phyloP scores from a whole-genome alignment of 2,329 filamentous ascomycete genomes.

The Penicillium sp. region DNA sequence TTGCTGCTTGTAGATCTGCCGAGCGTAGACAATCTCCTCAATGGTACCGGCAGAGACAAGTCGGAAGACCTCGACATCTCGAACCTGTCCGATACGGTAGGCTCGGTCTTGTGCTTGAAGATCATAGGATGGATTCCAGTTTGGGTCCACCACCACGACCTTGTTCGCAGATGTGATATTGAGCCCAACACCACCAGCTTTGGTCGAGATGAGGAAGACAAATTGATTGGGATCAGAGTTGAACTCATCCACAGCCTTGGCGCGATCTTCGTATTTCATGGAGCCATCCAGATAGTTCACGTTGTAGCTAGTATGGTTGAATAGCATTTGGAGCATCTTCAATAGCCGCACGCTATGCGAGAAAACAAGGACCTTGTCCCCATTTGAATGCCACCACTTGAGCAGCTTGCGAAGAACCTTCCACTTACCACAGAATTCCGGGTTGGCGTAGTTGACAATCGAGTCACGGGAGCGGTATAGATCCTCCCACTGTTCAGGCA shows the following conservation, averaged over 20 bases:
- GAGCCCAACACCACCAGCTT: constrained; percentile 85
- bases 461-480: constrained; percentile 74
- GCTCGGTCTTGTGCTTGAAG: constrained; percentile 94
- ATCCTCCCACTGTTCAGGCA: constrained; percentile 71
- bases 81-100: constrained; percentile 87
- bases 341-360: constrained; percentile 86
- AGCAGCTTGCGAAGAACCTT: constrained; percentile 82
- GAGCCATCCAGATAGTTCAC: constrained; percentile 87
- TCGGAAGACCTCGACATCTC: constrained; percentile 93
- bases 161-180: constrained; percentile 99
- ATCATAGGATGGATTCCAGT: constrained; percentile 96
- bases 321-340: constrained; percentile 78
- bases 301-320: constrained; percentile 83
- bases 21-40: constrained; percentile 93
- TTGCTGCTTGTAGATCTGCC: constrained; percentile 98
- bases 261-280: constrained; percentile 77
- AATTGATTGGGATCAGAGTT: constrained; percentile 85
- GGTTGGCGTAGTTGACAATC: constrained; percentile 76
- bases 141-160: constrained; percentile 93
- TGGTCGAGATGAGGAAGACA: constrained; percentile 92
- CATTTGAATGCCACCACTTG: constrained; percentile 82
- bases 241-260: constrained; percentile 81
- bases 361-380: constrained; percentile 94
- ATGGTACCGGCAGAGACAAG: constrained; percentile 88
- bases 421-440: constrained; percentile 96